A percentile compares a stretch with the other conserved stretches of the same genome.
Conservation (phyloP, 306 rosid genomes). For the Pueraria montana region DNA sequence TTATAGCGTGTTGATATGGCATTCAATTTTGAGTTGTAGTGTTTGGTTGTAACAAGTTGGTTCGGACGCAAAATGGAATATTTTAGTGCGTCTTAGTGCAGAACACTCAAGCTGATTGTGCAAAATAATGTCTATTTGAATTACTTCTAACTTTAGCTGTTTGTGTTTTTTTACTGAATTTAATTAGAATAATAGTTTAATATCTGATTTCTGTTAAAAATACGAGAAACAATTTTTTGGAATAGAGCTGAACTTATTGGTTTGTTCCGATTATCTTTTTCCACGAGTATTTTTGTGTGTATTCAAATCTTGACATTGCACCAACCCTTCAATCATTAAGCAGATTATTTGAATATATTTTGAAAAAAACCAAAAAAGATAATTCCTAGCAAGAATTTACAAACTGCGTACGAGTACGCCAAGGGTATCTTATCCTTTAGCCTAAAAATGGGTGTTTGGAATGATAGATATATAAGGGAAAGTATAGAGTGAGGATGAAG, state of each 20-base stretch:
- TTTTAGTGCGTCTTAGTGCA: neutral
- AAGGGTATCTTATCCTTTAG: no score
- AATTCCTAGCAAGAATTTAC: neutral
- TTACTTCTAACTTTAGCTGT: neutral
- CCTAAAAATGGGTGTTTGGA: no score
- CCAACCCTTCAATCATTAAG: neutral
- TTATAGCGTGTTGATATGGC: neutral
- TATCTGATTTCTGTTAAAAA: neutral
- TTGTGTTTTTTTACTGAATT: no score
- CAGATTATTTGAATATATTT: neutral
- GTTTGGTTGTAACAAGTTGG: neutral
- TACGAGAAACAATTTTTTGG: neutral
- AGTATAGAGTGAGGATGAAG: no score
- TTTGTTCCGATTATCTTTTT: neutral
- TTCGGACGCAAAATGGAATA: neutral
- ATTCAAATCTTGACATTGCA: neutral
- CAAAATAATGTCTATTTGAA: neutral
- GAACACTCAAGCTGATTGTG: no score
- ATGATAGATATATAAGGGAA: no score
- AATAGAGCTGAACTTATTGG: neutral
- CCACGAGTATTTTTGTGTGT: neutral
- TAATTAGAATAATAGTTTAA: neutral
- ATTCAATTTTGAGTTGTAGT: neutral
- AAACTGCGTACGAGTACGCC: neutral
- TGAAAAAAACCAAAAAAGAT: neutral